Percentiles rank a stretch among this genome's conserved stretches.
These are phyloP conservation scores for Cucurbita pepo DNA, from an alignment of 306 rosid species.

Conservation along the genomic window DNA sequence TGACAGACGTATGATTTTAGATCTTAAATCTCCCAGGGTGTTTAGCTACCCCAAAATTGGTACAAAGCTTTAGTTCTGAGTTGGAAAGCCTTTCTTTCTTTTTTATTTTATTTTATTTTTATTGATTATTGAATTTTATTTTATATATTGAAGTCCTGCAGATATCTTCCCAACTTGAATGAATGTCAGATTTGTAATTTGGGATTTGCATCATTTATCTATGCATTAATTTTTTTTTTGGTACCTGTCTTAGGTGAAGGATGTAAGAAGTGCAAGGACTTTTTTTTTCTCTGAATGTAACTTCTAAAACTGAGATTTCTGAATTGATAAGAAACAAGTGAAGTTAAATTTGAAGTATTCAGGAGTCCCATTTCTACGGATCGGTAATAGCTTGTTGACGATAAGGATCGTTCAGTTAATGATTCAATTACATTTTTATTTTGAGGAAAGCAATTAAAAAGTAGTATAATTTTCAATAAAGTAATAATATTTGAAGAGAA, in stretches of 20 bases:
- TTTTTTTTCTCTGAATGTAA: too few species aligned
- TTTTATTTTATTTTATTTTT: too few species aligned
- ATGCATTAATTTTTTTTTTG: not conserved
- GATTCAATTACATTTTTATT: too few species aligned
- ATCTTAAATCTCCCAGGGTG: conserved; percentile 1
- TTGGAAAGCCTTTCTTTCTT: not conserved
- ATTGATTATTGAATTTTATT: not conserved
- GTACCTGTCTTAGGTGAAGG: not conserved
- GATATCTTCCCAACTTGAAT: not conserved
- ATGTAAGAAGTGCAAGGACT: not conserved
- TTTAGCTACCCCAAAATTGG: not conserved
- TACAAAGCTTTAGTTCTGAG: not conserved
- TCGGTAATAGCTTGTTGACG: too few species aligned
- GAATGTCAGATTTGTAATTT: not conserved
- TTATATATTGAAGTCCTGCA: not conserved
- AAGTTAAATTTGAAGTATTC: not conserved
- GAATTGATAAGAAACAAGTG: too few species aligned
- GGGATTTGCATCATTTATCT: not conserved
- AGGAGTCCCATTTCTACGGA: not conserved
- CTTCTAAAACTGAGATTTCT: too few species aligned
- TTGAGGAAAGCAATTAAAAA: too few species aligned
- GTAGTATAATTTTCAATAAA: too few species aligned
- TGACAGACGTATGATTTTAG: conserved; percentile 57
- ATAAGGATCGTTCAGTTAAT: not conserved
- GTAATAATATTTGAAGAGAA: too few species aligned